Evolutionary conservation across 805 yeast genomes (phyloP).

Genomic region (Metschnikowia gelsemii): DNA sequence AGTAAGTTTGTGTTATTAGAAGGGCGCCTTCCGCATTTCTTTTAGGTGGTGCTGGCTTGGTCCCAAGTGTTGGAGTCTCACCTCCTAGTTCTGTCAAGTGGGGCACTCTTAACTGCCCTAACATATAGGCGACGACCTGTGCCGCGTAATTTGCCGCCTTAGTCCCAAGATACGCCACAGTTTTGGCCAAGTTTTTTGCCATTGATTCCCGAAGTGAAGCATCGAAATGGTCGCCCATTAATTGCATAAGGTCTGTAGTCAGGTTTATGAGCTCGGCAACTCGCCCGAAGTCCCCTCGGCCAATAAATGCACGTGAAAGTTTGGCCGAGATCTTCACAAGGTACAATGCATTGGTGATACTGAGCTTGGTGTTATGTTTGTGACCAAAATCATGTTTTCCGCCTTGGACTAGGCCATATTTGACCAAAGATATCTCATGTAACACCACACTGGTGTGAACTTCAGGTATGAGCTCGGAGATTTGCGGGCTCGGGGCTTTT

Average conservation of each 20-base stretch:
- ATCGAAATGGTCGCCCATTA: conserved; percentile 44
- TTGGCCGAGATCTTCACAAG: conserved; percentile 39
- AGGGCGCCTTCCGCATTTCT: too few relatives aligned
- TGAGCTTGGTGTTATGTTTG: too few relatives aligned
- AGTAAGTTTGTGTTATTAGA: conserved; percentile 28
- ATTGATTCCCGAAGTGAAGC: conserved; percentile 60
- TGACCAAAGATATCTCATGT: conserved; percentile 9
- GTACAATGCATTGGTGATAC: conserved; percentile 26
- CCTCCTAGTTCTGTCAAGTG: background rate
- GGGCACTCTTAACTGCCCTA: conserved; percentile 30
- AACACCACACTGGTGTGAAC: conserved; percentile 8
- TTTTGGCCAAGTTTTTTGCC: conserved; percentile 63
- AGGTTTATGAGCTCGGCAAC: conserved; percentile 53
- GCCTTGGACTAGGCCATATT: background rate
- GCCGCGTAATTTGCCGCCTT: conserved; percentile 39
- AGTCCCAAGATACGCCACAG: conserved; percentile 36
- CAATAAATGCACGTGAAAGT: conserved; percentile 29
- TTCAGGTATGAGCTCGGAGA: conserved; percentile 1
- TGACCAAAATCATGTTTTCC: too few relatives aligned
- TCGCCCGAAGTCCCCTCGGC: conserved; percentile 29
- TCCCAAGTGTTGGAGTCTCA: too few relatives aligned
- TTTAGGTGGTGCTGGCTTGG: too few relatives aligned
- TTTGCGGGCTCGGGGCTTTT: conserved; percentile 15
- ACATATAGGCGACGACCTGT: conserved; percentile 40
- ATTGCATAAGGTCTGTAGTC: conserved; percentile 34